Evolutionary conservation across 1,284 basidiomycete genomes (phyloP).

Genomic region (Trichosporon ovoides): DNA sequence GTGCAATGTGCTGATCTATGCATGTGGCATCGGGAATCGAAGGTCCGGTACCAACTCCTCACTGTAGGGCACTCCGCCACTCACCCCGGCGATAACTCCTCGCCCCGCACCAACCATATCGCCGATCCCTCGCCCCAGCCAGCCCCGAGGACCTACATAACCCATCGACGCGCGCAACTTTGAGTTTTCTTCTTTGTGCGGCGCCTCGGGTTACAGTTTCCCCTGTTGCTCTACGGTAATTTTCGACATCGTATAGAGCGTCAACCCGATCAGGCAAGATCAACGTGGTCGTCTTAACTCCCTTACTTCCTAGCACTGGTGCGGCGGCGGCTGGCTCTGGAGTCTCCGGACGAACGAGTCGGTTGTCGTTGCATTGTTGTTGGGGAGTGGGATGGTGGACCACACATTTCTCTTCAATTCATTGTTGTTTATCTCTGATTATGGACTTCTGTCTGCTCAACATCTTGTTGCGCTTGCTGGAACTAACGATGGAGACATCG

Average conservation of each 20-base stretch:
- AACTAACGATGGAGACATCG: no score
- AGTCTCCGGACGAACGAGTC: constrained; percentile 8
- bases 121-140: background rate
- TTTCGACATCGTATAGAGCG: constrained; percentile 33
- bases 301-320: constrained; percentile 1
- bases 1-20: no score
- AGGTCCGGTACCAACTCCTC: no score
- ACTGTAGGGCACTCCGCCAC: no score
- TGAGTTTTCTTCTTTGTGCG: constrained; percentile 16
- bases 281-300: constrained; percentile 5
- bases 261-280: constrained; percentile 37
- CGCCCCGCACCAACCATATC: background rate
- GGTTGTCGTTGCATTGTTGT: constrained; percentile 11
- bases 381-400: constrained; percentile 36
- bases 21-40: no score
- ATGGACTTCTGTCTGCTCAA: no score
- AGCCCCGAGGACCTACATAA: background rate
- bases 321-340: background rate
- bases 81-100: background rate
- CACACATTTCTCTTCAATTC: constrained; percentile 22
- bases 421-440: background rate
- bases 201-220: constrained; percentile 22
- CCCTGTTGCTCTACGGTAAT: constrained; percentile 35
- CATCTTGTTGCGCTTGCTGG: background rate
- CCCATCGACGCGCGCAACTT: background rate